phyloP scores from a whole-genome alignment of 768 basidiomycete species.

The Cystobasidium onofrii region DNA sequence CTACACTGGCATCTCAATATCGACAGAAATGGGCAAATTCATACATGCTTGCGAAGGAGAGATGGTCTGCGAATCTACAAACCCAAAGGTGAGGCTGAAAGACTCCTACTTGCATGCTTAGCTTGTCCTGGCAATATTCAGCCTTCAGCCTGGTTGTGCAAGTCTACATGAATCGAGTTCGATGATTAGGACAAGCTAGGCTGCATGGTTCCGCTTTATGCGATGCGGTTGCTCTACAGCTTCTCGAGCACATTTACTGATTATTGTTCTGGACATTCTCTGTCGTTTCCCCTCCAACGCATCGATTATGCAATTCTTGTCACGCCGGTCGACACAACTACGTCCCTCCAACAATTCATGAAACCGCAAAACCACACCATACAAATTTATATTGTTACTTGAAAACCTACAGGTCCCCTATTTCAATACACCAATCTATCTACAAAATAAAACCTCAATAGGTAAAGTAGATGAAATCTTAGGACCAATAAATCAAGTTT shows the following conservation, averaged over 20 bases:
- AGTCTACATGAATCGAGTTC: too few species aligned
- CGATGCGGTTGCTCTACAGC: too few species aligned
- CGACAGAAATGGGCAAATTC: slow-evolving; percentile 52
- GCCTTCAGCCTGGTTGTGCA: too few species aligned
- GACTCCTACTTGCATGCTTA: neutral
- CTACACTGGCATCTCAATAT: too few species aligned
- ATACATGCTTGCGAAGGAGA: slow-evolving; percentile 94
- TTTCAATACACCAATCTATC: slow-evolving; percentile 97
- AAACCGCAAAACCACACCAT: too few species aligned
- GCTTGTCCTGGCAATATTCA: too few species aligned
- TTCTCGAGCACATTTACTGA: too few species aligned
- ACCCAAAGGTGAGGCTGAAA: slow-evolving; percentile 57
- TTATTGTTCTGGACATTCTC: too few species aligned
- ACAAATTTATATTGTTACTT: neutral
- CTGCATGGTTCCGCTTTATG: too few species aligned
- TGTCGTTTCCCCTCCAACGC: neutral
- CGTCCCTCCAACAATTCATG: too few species aligned
- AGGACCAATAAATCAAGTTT: slow-evolving; percentile 96
- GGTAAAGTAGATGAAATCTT: slow-evolving; percentile 98
- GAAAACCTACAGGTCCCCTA: slow-evolving; percentile 57
- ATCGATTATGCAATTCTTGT: neutral
- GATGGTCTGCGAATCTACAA: slow-evolving; percentile 83
- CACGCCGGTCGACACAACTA: too few species aligned
- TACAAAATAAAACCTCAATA: slow-evolving; percentile 89
- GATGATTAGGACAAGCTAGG: too few species aligned